Percentiles rank a stretch among this genome's conserved stretches.
phyloP scores from a whole-genome alignment of 371 early-diverging fungal genomes.

The Dinochytrium kinnereticum region DNA sequence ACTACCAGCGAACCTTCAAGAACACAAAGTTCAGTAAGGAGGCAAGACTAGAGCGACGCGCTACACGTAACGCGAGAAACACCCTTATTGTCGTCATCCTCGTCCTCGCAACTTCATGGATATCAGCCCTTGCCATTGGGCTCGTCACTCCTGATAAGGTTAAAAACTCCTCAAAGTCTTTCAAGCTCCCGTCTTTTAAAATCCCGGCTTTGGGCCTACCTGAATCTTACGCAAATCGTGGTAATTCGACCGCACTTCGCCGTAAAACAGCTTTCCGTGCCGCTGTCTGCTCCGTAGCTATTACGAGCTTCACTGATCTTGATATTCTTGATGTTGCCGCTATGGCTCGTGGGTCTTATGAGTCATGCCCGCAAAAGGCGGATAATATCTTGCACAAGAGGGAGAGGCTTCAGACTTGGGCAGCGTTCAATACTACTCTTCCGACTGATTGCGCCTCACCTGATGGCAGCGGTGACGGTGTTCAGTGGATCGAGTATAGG shows the following conservation, averaged over 20 bases:
- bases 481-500: constrained; percentile 16
- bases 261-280: neutral
- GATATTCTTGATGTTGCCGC: constrained; percentile 16
- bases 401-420: neutral
- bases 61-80: constrained; percentile 1
- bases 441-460: neutral
- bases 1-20: constrained; percentile 15
- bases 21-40: neutral
- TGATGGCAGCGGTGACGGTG: neutral
- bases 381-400: neutral
- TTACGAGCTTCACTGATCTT: neutral
- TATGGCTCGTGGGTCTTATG: constrained; percentile 19
- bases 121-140: neutral
- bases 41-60: constrained; percentile 16
- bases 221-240: neutral
- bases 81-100: constrained; percentile 11
- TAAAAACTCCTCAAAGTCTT: neutral
- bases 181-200: neutral
- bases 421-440: neutral
- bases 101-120: constrained; percentile 5
- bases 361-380: neutral
- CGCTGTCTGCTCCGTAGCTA: constrained; percentile 2
- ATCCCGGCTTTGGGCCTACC: constrained; percentile 11
- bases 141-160: neutral
- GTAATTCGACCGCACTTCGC: neutral